These are phyloP conservation scores for Neonectria sp. DNA, from an alignment of 2,329 filamentous ascomycete genomes.

Conservation along the genomic window DNA sequence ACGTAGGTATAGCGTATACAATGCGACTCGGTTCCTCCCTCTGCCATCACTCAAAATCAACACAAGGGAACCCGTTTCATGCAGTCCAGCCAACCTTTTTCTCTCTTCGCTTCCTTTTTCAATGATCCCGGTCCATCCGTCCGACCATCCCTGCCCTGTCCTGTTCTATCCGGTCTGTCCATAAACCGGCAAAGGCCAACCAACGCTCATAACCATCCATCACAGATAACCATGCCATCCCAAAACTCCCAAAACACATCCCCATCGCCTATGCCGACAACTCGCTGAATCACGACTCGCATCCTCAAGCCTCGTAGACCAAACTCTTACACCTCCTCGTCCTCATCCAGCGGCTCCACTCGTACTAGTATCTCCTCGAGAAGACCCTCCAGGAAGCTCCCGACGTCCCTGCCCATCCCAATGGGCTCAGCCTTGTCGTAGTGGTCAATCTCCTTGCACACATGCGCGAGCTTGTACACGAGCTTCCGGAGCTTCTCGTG, in stretches of 20 bases:
- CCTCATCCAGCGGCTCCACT: slow-evolving; percentile 89
- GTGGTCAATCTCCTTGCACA: slow-evolving; percentile 92
- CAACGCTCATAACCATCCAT: slow-evolving; percentile 21
- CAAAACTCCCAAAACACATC: slow-evolving; percentile 28
- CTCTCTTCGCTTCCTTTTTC: neutral
- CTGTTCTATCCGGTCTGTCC: slow-evolving; percentile 10
- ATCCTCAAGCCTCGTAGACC: slow-evolving; percentile 16
- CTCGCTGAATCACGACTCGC: slow-evolving; percentile 21
- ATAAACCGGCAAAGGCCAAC: slow-evolving; percentile 12
- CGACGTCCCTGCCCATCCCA: slow-evolving; percentile 93
- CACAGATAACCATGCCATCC: slow-evolving; percentile 27
- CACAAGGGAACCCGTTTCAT: neutral
- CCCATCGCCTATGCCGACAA: slow-evolving; percentile 13
- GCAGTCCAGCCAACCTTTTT: neutral
- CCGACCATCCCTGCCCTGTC: slow-evolving; percentile 17
- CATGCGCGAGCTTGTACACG: slow-evolving; percentile 84
- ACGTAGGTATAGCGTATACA: neutral
- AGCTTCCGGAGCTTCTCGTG: slow-evolving; percentile 88
- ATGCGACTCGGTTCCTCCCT: neutral
- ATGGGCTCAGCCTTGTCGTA: slow-evolving; percentile 90
- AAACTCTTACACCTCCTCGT: slow-evolving; percentile 58
- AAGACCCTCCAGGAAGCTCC: slow-evolving; percentile 90
- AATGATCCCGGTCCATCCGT: slow-evolving; percentile 17
- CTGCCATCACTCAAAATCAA: neutral
- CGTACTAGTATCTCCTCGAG: slow-evolving; percentile 94